Conservation (phyloP, 2,329 filamentous ascomycete genomes). For the Hysterium pulicare region DNA sequence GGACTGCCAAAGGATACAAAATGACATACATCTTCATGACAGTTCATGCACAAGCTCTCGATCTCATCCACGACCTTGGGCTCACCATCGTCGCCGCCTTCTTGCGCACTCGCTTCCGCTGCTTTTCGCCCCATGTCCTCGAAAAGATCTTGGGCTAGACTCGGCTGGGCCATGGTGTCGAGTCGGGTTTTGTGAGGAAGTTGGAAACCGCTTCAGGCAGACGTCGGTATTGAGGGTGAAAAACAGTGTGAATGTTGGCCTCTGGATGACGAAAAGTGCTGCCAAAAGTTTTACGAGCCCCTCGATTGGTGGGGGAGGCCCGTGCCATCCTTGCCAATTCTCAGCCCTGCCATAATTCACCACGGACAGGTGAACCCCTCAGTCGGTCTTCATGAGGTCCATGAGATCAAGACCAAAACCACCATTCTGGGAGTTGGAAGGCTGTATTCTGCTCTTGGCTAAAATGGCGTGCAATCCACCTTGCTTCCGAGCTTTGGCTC, state of each 20-base stretch:
- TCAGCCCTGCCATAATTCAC: too few species aligned
- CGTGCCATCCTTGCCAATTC: not conserved
- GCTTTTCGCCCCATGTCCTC: slow-evolving; percentile 52
- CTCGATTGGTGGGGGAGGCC: slow-evolving; percentile 24
- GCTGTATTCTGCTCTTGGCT: slow-evolving; percentile 42
- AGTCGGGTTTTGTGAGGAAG: not conserved
- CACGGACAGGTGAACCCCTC: not conserved
- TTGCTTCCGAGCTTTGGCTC: slow-evolving; percentile 53
- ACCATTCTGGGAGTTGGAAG: slow-evolving; percentile 27
- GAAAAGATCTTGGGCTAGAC: slow-evolving; percentile 48
- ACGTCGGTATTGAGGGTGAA: not conserved
- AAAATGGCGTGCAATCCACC: slow-evolving; percentile 54
- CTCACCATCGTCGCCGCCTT: slow-evolving; percentile 38
- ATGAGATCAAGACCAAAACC: slow-evolving; percentile 48
- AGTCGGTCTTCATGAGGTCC: slow-evolving; percentile 45
- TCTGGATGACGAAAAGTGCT: slow-evolving; percentile 12
- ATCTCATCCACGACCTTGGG: slow-evolving; percentile 52
- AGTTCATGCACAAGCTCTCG: slow-evolving; percentile 55
- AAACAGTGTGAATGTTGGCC: not conserved
- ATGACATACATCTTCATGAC: slow-evolving; percentile 46
- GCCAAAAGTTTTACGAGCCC: slow-evolving; percentile 31
- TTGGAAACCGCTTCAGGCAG: not conserved
- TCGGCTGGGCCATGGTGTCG: slow-evolving; percentile 33
- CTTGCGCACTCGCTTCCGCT: slow-evolving; percentile 36
- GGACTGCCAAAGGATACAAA: not conserved